Evolutionary conservation across 2,329 filamentous ascomycete species (phyloP), one percentile per base, ranked within the genome.

Genomic region (Fusarium armeniacum): DNA sequence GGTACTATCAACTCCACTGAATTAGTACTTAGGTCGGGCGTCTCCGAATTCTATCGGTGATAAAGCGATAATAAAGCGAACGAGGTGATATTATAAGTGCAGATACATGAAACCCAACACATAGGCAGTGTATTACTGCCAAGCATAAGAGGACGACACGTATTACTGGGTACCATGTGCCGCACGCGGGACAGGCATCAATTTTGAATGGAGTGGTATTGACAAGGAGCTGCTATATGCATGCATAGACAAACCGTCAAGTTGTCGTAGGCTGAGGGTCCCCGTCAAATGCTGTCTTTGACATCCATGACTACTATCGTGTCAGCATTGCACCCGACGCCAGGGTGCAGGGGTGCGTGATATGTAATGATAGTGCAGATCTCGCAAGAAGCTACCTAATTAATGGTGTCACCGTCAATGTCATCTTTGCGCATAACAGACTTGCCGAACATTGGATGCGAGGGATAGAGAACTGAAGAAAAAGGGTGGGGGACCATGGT

Each of bases 311-410:
- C 46, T 50, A 63, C 66, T 71, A 71, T 65, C 47, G 63, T 59
- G 52, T 63, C 58, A 70, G 55, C 50, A 54, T 55, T 51, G 51
- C 50, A 49, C 30, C 46, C 30, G 22, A 43, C 58, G 63, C 63
- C 59, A 65, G 44, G 45, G 40, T 52, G 41, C 49, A 70, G 53
- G 66, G 67, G 65, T 50, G 54, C 54, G 59, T 69, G 65, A 60
- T 28, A 55, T 56, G 41, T 44, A 44, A 43, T 38, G 16, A 36
- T 43, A 55, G 22, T 50, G 46, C 32, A 44, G 46, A 33, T 50
- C 46, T 50, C 22, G 46, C 46, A 24, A 36, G 32, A 50, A 50
- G 32, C 46, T 50, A 50, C 46, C 40, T 54, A 35, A 46, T 36
- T 36, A 35, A 50, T 36, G 32, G 46, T 50, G 46, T n/a, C 30